Evolutionary conservation across 768 basidiomycete genomes (phyloP), one percentile per base, ranked within the genome.

Genomic region (Exidia glandulosa): DNA sequence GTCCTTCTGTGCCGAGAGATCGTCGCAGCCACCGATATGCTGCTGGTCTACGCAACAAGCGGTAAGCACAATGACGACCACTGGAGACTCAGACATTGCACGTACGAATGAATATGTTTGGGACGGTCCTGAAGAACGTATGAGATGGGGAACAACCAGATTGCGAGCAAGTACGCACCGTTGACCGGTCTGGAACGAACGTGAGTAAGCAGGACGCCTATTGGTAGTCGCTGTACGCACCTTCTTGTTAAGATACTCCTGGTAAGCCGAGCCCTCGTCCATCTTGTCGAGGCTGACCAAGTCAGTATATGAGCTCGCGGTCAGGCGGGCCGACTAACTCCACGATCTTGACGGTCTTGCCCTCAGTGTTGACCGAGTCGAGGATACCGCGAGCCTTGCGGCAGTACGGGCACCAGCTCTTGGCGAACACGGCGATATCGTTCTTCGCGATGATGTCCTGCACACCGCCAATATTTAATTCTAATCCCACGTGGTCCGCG

Each of bases 31-130:
- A 36, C 67, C 67, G 30, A 69, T 58, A 54, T 67, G 66, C 56
- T 65, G 16, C 58, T 65, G 47, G 33, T 65, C 66, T 63, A 52
- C 19, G 50, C 25, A 14, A 16, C n/a, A n/a, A n/a, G n/a, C n/a
- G n/a, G 7, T 29, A 12, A 14, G 19, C 13, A 14, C 29, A 10
- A 6, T 16, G 58, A 31, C 59, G 32, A 23, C 54, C 16, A 27
- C 41, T 1, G 7, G 14, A 9, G 31, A 23, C 9, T 33, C 6
- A 54, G 29, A 47, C n/a, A n/a, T n/a, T n/a, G 0, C 33, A 68
- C 77, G 57, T 61, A 88, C 87, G 79, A 67, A 91, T 79, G 74
- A 88, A 92, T 60, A 88, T 77, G 67, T 83, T 87, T 32, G 90
- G 90, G 4, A 92, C 90, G 12, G 85, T 86, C 25, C 50, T 54